These are phyloP conservation scores for Litchi chinensis DNA, from an alignment of 345 rosid species.

Conservation along the genomic window DNA sequence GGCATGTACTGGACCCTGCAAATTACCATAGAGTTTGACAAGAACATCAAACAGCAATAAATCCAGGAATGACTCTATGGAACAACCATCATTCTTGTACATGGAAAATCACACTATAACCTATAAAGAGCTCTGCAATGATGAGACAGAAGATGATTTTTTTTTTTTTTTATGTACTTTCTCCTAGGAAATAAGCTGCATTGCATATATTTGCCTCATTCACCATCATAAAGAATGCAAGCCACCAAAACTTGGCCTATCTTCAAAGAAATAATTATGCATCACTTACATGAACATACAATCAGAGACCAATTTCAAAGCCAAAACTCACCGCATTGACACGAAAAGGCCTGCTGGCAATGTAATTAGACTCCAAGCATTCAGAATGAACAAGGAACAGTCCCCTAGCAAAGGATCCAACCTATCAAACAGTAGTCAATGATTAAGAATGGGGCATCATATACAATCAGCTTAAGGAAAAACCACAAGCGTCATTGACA, in stretches of 20 bases:
- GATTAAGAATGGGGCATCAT: not conserved
- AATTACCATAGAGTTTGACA: slow-evolving; percentile 3
- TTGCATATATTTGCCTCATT: not conserved
- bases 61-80: not conserved
- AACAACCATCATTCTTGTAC: not conserved
- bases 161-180: not conserved
- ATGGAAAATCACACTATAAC: not conserved
- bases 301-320: not conserved
- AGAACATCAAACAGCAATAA: not conserved
- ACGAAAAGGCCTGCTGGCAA: slow-evolving; percentile 90
- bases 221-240: not conserved
- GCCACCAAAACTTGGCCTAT: not conserved
- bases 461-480: not conserved
- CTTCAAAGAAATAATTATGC: not conserved
- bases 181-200: not conserved
- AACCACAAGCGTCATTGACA: not conserved
- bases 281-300: not conserved
- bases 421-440: slow-evolving; percentile 36
- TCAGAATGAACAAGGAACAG: slow-evolving; percentile 90
- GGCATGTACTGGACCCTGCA: slow-evolving; percentile 89
- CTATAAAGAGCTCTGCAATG: not conserved
- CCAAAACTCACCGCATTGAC: slow-evolving; percentile 75
- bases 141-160: not conserved
- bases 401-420: slow-evolving; percentile 94
- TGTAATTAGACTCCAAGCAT: slow-evolving; percentile 83